Conservation (phyloP, 2,329 filamentous ascomycete species). For the Colletotrichum sublineola region DNA sequence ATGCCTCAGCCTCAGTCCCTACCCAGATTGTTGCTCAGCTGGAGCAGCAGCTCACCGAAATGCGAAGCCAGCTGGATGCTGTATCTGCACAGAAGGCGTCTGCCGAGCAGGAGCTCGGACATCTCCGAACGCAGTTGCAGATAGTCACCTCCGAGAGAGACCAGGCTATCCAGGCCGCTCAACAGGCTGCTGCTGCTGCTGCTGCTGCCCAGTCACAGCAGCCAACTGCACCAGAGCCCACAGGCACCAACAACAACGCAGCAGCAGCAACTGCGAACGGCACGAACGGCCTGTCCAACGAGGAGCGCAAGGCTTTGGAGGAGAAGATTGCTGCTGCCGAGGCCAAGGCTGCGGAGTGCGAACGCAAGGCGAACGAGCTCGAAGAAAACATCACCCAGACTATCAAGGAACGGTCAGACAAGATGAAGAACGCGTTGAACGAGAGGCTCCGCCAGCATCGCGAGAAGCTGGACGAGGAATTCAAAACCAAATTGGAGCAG, state of each 20-base stretch:
- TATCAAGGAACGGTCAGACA: slow-evolving; percentile 75
- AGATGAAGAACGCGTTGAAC: slow-evolving; percentile 77
- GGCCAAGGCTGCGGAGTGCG: slow-evolving; percentile 72
- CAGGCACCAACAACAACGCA: background rate
- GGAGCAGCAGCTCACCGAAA: slow-evolving; percentile 63
- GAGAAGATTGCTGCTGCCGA: slow-evolving; percentile 69
- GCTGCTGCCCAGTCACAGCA: slow-evolving; percentile 42
- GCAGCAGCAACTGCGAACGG: slow-evolving; percentile 32
- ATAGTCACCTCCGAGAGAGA: slow-evolving; percentile 74
- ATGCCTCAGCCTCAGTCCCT: slow-evolving; percentile 57
- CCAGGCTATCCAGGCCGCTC: slow-evolving; percentile 61
- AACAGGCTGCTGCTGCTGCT: slow-evolving; percentile 36
- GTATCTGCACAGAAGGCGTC: slow-evolving; percentile 76
- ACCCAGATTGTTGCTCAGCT: slow-evolving; percentile 62
- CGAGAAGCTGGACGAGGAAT: slow-evolving; percentile 59
- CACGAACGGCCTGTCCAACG: slow-evolving; percentile 61
- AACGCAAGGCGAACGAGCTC: slow-evolving; percentile 73
- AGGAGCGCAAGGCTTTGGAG: slow-evolving; percentile 72
- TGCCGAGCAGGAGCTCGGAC: slow-evolving; percentile 73
- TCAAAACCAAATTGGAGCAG: slow-evolving; percentile 71
- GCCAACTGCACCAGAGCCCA: slow-evolving; percentile 26
- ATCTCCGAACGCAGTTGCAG: slow-evolving; percentile 70
- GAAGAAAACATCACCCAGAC: slow-evolving; percentile 73
- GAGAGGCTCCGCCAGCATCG: slow-evolving; percentile 78
- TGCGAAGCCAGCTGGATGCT: slow-evolving; percentile 73